Evolutionary conservation across 257 asterid species (phyloP).

Genomic region (Fraxinus excelsior): DNA sequence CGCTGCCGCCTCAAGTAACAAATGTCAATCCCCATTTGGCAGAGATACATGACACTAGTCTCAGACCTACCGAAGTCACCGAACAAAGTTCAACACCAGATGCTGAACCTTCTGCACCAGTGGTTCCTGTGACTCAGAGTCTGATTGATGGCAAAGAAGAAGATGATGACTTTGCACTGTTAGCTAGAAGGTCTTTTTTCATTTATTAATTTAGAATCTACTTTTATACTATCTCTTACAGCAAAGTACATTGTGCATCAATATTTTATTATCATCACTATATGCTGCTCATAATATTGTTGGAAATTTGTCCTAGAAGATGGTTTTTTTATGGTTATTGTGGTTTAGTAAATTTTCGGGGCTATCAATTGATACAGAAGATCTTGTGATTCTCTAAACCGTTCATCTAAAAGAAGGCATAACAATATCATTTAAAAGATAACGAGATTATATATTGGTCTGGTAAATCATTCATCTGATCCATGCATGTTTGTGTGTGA

Average conservation of each 20-base stretch:
- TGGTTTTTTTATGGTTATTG: not conserved
- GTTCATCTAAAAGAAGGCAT: not conserved
- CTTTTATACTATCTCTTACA: not conserved
- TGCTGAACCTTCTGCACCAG: conserved; percentile 42
- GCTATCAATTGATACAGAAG: not conserved
- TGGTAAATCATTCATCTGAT: not conserved
- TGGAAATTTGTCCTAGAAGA: not conserved
- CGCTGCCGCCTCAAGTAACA: conserved; percentile 44
- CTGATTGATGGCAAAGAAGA: conserved; percentile 67
- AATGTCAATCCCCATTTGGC: conserved; percentile 24
- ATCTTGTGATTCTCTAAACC: not conserved
- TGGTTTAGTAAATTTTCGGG: not conserved
- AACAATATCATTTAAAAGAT: too few species aligned
- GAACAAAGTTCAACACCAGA: conserved; percentile 25
- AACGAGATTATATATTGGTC: not conserved
- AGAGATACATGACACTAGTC: conserved; percentile 36
- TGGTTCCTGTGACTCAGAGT: conserved; percentile 31
- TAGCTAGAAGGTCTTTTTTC: conserved; percentile 77
- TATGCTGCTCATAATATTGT: not conserved
- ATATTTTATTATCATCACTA: too few species aligned
- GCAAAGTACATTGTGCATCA: not conserved
- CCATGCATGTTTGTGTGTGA: not conserved
- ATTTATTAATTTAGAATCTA: conserved; percentile 4
- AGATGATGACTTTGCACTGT: conserved; percentile 93
- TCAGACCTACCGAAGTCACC: conserved; percentile 31